Conservation (phyloP, 345 rosid species). For the Crucihimalaya himalaica region DNA sequence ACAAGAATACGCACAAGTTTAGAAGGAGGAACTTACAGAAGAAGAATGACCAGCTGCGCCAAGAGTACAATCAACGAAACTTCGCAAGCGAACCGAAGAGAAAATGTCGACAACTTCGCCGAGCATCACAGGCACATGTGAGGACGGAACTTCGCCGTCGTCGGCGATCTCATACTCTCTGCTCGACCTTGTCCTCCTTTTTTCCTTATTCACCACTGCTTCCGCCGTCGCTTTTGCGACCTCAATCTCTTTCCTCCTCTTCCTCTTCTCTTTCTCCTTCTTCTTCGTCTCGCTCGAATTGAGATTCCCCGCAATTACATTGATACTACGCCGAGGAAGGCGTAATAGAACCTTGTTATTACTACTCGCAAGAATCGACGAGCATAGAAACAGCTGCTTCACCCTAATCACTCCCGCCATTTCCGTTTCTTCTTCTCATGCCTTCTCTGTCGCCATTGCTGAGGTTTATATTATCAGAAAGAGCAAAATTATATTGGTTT, state of each 20-base stretch:
- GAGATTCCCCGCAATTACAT: slow-evolving; percentile 33
- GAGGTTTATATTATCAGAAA: neutral
- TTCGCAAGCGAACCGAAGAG: slow-evolving; percentile 52
- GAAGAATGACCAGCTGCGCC: slow-evolving; percentile 96
- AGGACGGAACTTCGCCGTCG: slow-evolving; percentile 32
- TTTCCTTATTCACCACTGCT: slow-evolving; percentile 48
- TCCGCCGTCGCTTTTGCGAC: slow-evolving; percentile 25
- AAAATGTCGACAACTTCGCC: slow-evolving; percentile 85
- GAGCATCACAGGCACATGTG: slow-evolving; percentile 83
- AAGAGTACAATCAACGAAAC: slow-evolving; percentile 87
- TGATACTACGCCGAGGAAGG: slow-evolving; percentile 28
- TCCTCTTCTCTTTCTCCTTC: slow-evolving; percentile 40
- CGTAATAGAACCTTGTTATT: neutral
- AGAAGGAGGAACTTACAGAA: slow-evolving; percentile 51
- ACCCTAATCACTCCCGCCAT: slow-evolving; percentile 41
- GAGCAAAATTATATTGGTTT: neutral
- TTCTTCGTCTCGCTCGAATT: slow-evolving; percentile 36
- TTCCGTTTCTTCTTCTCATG: slow-evolving; percentile 30
- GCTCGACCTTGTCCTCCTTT: slow-evolving; percentile 80
- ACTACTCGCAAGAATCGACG: slow-evolving; percentile 23
- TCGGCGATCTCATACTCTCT: slow-evolving; percentile 49
- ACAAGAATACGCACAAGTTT: slow-evolving; percentile 2
- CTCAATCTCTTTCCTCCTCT: slow-evolving; percentile 32
- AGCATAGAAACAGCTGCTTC: slow-evolving; percentile 34
- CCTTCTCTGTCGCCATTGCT: slow-evolving; percentile 31